Evolutionary conservation across 2,329 filamentous ascomycete species (phyloP).

Genomic region (Scleromitrula shiraiana): DNA sequence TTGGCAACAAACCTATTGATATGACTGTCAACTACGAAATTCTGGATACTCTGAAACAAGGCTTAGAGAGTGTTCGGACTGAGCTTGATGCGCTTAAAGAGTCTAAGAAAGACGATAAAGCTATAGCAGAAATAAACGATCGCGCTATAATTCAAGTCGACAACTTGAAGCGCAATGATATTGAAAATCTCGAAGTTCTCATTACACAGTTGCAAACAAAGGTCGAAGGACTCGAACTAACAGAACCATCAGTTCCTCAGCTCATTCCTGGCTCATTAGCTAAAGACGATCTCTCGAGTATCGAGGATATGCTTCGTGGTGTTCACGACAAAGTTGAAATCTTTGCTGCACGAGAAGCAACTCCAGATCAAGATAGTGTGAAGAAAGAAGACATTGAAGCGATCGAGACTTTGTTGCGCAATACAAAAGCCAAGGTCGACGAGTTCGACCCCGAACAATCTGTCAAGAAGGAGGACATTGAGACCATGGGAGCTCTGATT

Average conservation of each 20-base stretch:
- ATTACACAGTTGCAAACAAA: conserved; percentile 78
- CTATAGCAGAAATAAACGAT: conserved; percentile 45
- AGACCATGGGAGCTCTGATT: conserved; percentile 47
- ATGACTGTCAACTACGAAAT: conserved; percentile 84
- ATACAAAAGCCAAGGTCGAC: conserved; percentile 82
- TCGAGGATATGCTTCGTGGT: conserved; percentile 45
- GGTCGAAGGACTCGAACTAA: conserved; percentile 65
- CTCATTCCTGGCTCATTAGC: conserved; percentile 35
- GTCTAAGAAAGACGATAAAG: conserved; percentile 33
- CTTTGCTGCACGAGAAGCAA: conserved; percentile 36
- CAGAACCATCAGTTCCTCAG: conserved; percentile 38
- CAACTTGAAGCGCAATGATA: conserved; percentile 58
- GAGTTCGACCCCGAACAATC: conserved; percentile 69
- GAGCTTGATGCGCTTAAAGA: conserved; percentile 77
- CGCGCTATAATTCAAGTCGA: conserved; percentile 42
- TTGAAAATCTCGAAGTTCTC: conserved; percentile 78
- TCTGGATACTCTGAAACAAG: conserved; percentile 77
- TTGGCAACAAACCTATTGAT: conserved; percentile 72
- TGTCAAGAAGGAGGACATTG: conserved; percentile 57
- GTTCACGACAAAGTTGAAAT: conserved; percentile 53
- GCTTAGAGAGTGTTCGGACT: conserved; percentile 63
- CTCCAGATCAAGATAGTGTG: conserved; percentile 40
- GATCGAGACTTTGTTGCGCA: conserved; percentile 82
- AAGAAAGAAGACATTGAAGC: conserved; percentile 80
- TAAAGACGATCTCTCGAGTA: conserved; percentile 46